Percentiles rank a stretch among this genome's conserved stretches.
Conservation (phyloP, 2,329 filamentous ascomycete species). For the Arachnomyces sp. region DNA sequence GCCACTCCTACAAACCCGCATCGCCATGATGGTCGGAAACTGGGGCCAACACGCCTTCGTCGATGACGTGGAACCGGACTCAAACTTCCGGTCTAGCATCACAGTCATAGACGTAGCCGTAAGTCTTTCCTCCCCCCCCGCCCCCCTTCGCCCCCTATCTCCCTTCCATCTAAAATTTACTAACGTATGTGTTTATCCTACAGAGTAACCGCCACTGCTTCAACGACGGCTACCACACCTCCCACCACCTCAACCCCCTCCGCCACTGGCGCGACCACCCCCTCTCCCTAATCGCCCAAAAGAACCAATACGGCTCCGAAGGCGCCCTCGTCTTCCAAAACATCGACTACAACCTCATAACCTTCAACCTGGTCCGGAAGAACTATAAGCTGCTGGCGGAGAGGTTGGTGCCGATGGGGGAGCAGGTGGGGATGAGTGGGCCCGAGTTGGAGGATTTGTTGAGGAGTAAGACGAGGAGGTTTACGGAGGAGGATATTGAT, state of each 20-base stretch:
- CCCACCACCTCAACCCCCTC: conserved; percentile 69
- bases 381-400: conserved; percentile 63
- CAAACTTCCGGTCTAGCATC: conserved; percentile 71
- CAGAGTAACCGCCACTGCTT: conserved; percentile 76
- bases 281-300: conserved; percentile 62
- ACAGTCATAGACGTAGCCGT: conserved; percentile 72
- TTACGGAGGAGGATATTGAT: conserved; percentile 58
- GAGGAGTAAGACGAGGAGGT: conserved; percentile 56
- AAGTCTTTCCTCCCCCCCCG: conserved; percentile 29
- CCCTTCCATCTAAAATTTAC: background rate
- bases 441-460: conserved; percentile 58
- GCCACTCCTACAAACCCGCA: conserved; percentile 58
- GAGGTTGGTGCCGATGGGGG: conserved; percentile 66
- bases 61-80: conserved; percentile 65
- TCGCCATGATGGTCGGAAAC: conserved; percentile 73
- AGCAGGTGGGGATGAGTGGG: conserved; percentile 59
- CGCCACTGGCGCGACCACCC: conserved; percentile 80
- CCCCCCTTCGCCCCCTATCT: background rate
- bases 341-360: conserved; percentile 74
- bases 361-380: conserved; percentile 59
- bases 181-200: conserved; percentile 3
- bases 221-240: conserved; percentile 78
- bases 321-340: conserved; percentile 70
- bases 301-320: conserved; percentile 58
- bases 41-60: conserved; percentile 81